Evolutionary conservation across 1,284 basidiomycete genomes (phyloP), one percentile per base, ranked within the genome.

Genomic region (Waitea zeae): DNA sequence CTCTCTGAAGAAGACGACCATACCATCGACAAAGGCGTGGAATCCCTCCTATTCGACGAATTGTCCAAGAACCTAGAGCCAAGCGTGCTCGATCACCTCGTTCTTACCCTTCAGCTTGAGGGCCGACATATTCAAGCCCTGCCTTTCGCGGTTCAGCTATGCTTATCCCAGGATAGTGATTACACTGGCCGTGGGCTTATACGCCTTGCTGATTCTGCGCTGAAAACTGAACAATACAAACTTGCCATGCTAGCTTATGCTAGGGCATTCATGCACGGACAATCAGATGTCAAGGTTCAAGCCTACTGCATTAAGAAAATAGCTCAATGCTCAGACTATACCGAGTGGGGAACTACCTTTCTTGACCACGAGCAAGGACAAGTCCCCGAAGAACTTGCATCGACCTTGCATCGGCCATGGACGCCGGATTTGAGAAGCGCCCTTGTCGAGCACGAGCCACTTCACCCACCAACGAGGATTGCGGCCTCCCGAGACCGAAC

Each of bases 241-340:
- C 49, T 67, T n/a, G 58, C 66, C 1, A 68, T 70, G 62, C 51
- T 73, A 3, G 55, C 65, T 0, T 73, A 61, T 45, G 67, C 59
- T 13, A 55, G 54, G 27, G 62, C 62, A 1, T 61, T 58, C n/a
- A n/a, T n/a, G 38, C 51, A 61, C 12, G 57, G 58, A 13, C 44
- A 57, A 14, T 41, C 48, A 1, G 57, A 64, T 20, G 39, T 47
- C 6, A 61, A 60, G 38, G 38, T 56, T 3, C 45, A 48, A 26
- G 41, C 44, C 1, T 67, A 69, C 42, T 64, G 62, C 36, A 31
- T 67, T 34, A 60, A 60, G 46, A 58, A 57, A 43, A 44, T 72
- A 12, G 40, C 54, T 1, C 50, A 56, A 20, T 63, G 62, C 44
- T 56, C 63, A 0, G 46, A 54, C 31, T 38, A 54, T 31, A 67